These are phyloP conservation scores for Neofusicoccum sp. DNA, from an alignment of 2,329 filamentous ascomycete species.

Conservation along the genomic window DNA sequence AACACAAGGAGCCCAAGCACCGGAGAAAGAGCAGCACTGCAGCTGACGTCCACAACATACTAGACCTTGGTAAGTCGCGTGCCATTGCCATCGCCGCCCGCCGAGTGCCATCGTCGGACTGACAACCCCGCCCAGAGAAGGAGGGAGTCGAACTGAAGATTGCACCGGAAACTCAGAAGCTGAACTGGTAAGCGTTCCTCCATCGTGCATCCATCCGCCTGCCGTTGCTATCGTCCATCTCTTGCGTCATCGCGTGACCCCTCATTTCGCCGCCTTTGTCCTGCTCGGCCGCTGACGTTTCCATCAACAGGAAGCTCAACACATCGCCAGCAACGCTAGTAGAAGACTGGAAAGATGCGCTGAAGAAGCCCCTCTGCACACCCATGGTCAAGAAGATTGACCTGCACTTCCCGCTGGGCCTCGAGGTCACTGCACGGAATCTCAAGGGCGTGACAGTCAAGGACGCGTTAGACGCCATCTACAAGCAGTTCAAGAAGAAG, in stretches of 20 bases:
- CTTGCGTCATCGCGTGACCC: conserved; percentile 3
- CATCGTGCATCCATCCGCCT: not conserved
- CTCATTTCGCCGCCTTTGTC: not conserved
- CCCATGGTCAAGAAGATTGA: conserved; percentile 93
- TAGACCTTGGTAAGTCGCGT: conserved; percentile 78
- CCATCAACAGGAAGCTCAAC: conserved; percentile 79
- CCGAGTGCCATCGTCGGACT: conserved; percentile 22
- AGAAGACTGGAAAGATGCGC: conserved; percentile 74
- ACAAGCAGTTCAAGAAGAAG: conserved; percentile 97
- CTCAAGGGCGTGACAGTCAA: conserved; percentile 95
- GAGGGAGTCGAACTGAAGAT: conserved; percentile 70
- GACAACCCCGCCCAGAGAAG: conserved; percentile 58
- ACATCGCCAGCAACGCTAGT: conserved; percentile 68
- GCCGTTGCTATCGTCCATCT: not conserved
- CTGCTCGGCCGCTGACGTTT: not conserved
- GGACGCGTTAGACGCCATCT: conserved; percentile 90
- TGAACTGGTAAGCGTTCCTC: conserved; percentile 69
- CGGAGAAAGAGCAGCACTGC: conserved; percentile 68
- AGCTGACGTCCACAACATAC: conserved; percentile 75
- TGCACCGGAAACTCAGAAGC: conserved; percentile 78
- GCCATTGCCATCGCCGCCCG: not conserved
- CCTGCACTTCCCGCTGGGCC: conserved; percentile 82
- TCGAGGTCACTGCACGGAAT: conserved; percentile 86
- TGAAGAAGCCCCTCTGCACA: conserved; percentile 76
- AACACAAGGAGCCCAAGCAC: conserved; percentile 59